A percentile compares a stretch with the other conserved stretches of the same genome.
These are phyloP conservation scores for Aspergillus incahuasiensis DNA, from an alignment of 495 filamentous ascomycete species.

Conservation along the genomic window DNA sequence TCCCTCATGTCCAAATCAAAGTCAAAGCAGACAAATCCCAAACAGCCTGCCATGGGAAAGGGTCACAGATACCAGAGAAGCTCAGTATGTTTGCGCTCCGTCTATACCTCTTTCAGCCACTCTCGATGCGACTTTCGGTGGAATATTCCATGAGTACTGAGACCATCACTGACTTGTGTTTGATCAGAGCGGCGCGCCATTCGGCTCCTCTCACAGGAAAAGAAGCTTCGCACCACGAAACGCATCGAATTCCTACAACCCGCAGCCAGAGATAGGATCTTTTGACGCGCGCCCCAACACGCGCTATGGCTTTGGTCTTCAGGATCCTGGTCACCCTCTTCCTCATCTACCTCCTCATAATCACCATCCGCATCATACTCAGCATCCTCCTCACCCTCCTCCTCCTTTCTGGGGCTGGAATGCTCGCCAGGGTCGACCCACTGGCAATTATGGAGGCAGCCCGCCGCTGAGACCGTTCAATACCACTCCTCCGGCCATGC, in stretches of 20 bases:
- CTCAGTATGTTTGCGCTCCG: background rate
- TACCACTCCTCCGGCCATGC: background rate
- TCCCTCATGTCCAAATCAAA: background rate
- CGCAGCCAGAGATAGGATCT: background rate
- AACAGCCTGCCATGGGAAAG: background rate
- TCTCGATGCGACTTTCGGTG: background rate
- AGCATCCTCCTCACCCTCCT: background rate
- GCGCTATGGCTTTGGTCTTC: background rate
- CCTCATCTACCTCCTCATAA: background rate
- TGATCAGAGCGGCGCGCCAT: conserved; percentile 3
- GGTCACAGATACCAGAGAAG: conserved; percentile 10
- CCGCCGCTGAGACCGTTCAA: background rate
- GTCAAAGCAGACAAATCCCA: background rate
- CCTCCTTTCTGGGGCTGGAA: background rate
- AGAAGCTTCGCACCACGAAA: background rate
- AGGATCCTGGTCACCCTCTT: background rate
- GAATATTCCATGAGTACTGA: background rate
- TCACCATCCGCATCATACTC: background rate
- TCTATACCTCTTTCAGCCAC: background rate
- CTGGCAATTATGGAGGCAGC: background rate
- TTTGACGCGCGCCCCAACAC: background rate
- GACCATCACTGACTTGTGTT: background rate
- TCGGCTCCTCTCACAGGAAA: background rate
- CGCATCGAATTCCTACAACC: background rate
- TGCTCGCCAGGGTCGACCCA: background rate